Conservation (phyloP, 2,329 filamentous ascomycete species). For the Aspergillus niger region DNA sequence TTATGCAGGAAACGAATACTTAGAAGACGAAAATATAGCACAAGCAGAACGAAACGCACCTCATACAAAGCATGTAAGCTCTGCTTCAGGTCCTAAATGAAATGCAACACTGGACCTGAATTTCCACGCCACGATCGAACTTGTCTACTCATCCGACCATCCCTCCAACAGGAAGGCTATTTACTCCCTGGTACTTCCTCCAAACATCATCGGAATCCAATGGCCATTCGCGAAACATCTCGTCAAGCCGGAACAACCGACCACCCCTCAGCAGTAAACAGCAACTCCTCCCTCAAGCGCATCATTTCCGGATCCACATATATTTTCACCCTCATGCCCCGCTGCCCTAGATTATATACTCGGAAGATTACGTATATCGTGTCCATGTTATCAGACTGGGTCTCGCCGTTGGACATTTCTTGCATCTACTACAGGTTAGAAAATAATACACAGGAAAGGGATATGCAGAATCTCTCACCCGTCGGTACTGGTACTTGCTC, state of each 20-base stretch:
- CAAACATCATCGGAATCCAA: neutral
- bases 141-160: no score
- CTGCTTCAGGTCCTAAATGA: neutral
- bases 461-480: constrained; percentile 33
- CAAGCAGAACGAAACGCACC: neutral
- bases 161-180: no score
- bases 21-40: neutral
- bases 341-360: constrained; percentile 41
- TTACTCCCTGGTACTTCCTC: no score
- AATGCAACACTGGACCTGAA: neutral
- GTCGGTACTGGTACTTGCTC: constrained; percentile 48
- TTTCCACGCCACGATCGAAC: no score
- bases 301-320: constrained; percentile 44
- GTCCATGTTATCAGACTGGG: neutral
- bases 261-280: constrained; percentile 17
- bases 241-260: constrained; percentile 10
- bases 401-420: neutral
- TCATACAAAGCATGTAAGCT: neutral
- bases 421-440: constrained; percentile 10
- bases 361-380: constrained; percentile 47
- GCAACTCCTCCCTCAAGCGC: constrained; percentile 6
- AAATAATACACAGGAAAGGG: no score
- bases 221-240: neutral
- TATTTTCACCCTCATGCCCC: constrained; percentile 35
- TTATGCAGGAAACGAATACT: neutral